These are phyloP conservation scores for Penicillium sp. DNA, from an alignment of 2,329 filamentous ascomycete genomes.

Conservation along the genomic window DNA sequence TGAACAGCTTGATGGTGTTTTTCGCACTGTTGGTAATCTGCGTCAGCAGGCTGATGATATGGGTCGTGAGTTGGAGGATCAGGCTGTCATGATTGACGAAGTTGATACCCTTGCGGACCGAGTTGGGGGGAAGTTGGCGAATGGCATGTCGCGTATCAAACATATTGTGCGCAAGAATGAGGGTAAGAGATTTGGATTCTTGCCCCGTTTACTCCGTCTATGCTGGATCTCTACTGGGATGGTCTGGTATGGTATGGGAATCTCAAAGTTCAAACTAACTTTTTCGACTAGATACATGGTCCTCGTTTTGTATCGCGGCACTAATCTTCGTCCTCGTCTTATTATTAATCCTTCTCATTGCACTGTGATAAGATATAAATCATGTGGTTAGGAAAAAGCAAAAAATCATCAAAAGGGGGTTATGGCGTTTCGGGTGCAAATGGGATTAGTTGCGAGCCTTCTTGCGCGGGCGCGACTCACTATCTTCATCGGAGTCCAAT, in stretches of 20 bases:
- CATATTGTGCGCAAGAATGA: slow-evolving; percentile 87
- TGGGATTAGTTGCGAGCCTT: slow-evolving; percentile 37
- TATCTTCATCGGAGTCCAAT: slow-evolving; percentile 44
- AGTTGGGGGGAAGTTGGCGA: slow-evolving; percentile 80
- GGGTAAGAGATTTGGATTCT: slow-evolving; percentile 59
- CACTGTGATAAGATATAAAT: slow-evolving; percentile 50
- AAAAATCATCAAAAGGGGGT: slow-evolving; percentile 19
- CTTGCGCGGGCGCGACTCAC: slow-evolving; percentile 50
- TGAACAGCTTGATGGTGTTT: slow-evolving; percentile 86
- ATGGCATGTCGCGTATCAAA: slow-evolving; percentile 80
- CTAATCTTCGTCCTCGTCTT: slow-evolving; percentile 87
- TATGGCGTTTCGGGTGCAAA: slow-evolving; percentile 19
- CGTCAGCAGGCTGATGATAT: slow-evolving; percentile 90
- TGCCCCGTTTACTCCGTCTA: background rate
- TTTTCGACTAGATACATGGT: slow-evolving; percentile 58
- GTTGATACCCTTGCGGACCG: slow-evolving; percentile 83
- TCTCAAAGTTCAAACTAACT: slow-evolving; percentile 24
- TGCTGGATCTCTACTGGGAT: slow-evolving; percentile 4
- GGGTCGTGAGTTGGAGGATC: slow-evolving; percentile 94
- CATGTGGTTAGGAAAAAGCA: slow-evolving; percentile 15
- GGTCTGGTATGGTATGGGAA: slow-evolving; percentile 17
- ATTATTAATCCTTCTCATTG: slow-evolving; percentile 72
- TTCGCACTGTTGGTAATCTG: slow-evolving; percentile 86
- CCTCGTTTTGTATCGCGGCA: slow-evolving; percentile 85
- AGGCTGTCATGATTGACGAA: slow-evolving; percentile 81